Conservation (phyloP, 1,284 basidiomycete genomes). For the Apiotrichum veenhuisii region DNA sequence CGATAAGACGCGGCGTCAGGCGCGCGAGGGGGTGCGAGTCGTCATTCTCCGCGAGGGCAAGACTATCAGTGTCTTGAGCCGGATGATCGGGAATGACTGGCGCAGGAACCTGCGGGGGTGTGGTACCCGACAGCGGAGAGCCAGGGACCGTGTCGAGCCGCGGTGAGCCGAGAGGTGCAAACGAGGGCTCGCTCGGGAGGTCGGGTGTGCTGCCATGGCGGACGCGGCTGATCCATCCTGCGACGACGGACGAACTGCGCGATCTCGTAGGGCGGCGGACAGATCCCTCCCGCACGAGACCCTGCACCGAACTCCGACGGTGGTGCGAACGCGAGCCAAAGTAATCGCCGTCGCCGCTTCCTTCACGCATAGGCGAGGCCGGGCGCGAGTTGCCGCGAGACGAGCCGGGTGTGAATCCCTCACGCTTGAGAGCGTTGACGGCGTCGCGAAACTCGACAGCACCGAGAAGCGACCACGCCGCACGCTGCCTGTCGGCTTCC, state of each 20-base stretch:
- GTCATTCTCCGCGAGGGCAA: neutral
- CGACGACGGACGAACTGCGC: neutral
- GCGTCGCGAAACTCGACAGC: slow-evolving; percentile 46
- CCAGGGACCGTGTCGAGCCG: slow-evolving; percentile 1
- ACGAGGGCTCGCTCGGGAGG: neutral
- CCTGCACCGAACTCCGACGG: slow-evolving; percentile 5
- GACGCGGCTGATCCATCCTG: neutral
- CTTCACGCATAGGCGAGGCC: neutral
- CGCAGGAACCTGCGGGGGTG: neutral
- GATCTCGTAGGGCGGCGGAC: neutral
- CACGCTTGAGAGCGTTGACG: slow-evolving; percentile 66
- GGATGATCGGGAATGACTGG: neutral
- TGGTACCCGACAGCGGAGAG: neutral
- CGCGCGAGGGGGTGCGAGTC: neutral
- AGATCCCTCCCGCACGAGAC: neutral
- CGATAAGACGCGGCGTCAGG: neutral
- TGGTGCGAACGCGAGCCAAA: slow-evolving; percentile 8
- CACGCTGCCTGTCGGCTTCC: slow-evolving; percentile 27
- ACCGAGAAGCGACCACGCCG: slow-evolving; percentile 18
- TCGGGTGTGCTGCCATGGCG: neutral
- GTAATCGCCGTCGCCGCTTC: slow-evolving; percentile 10
- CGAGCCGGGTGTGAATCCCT: slow-evolving; percentile 34
- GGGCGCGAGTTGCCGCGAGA: slow-evolving; percentile 5
- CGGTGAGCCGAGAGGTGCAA: neutral
- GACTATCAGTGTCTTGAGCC: neutral